A percentile compares a stretch with the other conserved stretches of the same genome.
phyloP scores from a whole-genome alignment of 2,329 filamentous ascomycete genomes.

The Talaromyces islandicus region DNA sequence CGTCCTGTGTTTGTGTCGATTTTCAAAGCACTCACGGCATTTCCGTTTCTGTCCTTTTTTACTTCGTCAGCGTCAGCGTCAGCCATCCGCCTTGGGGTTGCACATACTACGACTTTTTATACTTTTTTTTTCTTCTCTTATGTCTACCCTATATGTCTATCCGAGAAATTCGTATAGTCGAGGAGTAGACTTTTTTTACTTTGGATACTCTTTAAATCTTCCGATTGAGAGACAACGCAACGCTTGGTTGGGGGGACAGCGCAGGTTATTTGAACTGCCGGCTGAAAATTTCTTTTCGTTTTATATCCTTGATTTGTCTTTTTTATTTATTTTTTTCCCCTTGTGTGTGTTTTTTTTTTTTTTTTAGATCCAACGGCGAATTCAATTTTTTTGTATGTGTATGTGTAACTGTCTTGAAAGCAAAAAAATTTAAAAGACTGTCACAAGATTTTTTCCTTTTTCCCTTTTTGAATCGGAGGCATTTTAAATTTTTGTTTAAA shows the following conservation, averaged over 20 bases:
- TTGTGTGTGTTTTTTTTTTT: background rate
- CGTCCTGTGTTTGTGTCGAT: conserved; percentile 11
- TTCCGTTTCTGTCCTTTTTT: conserved; percentile 5
- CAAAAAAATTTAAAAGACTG: background rate
- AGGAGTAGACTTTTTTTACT: background rate
- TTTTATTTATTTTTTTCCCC: conserved; percentile 3
- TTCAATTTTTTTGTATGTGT: background rate
- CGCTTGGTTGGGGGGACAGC: background rate
- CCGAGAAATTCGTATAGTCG: background rate
- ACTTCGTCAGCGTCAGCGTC: conserved; percentile 1
- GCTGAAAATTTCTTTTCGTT: conserved; percentile 10
- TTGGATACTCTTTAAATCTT: conserved; percentile 2
- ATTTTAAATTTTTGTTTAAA: background rate
- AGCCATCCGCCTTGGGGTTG: conserved; percentile 4
- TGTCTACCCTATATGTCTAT: background rate
- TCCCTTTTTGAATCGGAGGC: background rate
- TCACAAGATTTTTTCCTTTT: background rate
- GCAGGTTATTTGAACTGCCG: background rate
- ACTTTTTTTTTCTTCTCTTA: conserved; percentile 1
- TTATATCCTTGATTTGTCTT: conserved; percentile 14
- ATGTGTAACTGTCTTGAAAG: background rate
- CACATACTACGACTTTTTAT: conserved; percentile 1
- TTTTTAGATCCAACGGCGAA: conserved; percentile 8
- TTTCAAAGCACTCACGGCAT: conserved; percentile 12
- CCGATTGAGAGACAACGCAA: conserved; percentile 1